A percentile compares a stretch with the other conserved stretches of the same genome.
Conservation (phyloP, 306 rosid species). For the Fagus sylvatica region DNA sequence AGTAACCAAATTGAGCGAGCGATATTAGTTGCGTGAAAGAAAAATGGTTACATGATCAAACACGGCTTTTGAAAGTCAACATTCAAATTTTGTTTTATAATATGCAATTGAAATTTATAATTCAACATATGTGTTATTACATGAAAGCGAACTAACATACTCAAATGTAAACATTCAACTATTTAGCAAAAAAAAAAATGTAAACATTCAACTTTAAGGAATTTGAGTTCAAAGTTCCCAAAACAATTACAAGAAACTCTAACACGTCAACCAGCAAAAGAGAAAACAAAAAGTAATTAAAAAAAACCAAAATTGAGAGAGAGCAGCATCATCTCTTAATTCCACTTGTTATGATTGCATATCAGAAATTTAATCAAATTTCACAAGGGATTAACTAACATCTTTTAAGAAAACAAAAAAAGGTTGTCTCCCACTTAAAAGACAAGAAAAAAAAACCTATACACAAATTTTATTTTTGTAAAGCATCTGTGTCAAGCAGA, state of each 20-base stretch:
- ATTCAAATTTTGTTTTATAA: not conserved
- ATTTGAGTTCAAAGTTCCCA: not conserved
- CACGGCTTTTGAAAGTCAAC: slow-evolving; percentile 3
- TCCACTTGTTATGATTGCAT: not conserved
- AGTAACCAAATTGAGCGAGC: no score
- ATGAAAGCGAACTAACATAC: not conserved
- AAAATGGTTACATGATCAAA: not conserved
- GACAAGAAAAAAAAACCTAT: not conserved
- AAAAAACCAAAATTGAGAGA: not conserved
- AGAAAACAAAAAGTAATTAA: not conserved
- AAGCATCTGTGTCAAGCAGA: not conserved
- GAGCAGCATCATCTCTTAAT: not conserved
- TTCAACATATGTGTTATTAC: not conserved
- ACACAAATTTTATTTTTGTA: not conserved
- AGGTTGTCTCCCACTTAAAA: no score
- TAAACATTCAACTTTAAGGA: not conserved
- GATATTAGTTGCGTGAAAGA: no score
- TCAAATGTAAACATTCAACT: not conserved
- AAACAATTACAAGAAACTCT: not conserved
- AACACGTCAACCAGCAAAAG: no score
- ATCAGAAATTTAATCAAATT: not conserved
- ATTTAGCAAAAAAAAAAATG: no score
- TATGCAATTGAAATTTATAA: not conserved
- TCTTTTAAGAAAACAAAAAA: not conserved
- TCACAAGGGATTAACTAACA: not conserved